Base-by-base conservation (phyloP, 176 grass and related monocot genomes). In the Elymus sibiricus region DNA sequence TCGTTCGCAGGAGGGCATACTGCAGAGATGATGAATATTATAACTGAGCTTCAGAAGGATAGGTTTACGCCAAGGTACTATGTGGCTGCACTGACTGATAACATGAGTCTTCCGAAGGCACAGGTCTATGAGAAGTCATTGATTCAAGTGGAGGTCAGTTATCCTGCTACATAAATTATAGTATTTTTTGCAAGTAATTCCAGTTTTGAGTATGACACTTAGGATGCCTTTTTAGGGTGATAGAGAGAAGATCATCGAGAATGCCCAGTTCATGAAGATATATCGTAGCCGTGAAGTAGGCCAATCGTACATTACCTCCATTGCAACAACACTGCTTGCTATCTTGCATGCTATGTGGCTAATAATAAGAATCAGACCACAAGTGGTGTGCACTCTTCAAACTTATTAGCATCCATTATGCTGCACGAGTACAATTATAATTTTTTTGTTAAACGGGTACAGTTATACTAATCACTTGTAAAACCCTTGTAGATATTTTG, bases 221-320 rank as follows among this genome's bases (percentile, higher is more conserved):
- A 16, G 60, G 26, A 75, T 76, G 42, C 73, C 5, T 64, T 93
- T 81, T 78, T 85, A 97, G 91, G 58, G 63, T n/a, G 87, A 63
- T 74, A 42, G 76, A 74, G 47, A 46, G 79, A 89, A 85, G 74
- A 83, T 55, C 74, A 68, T 65, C 29, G 61, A 67, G 68, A 67
- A 85, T 68, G 70, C 87, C 29, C 67, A 92, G 25, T 95, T 95
- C 70, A 73, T 94, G 81, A 88, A 98, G 90, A 87, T 98, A 83
- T 92, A 95, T 66, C 86, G 96, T 63, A 98, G 91, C 61, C 93
- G 93, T 80, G 96, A 98, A 92, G 96, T 98, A 39, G 96, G 93
- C 17, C 96, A 98, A 66, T 98, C 93, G 79, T 98, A 98, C 82
- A 82, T 95, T 80, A 94, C 93, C 19, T 98, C 91, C 59, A 84